Evolutionary conservation across 805 yeast genomes (phyloP), one percentile per base, ranked within the genome.

Genomic region (Hanseniaspora occidentalis): DNA sequence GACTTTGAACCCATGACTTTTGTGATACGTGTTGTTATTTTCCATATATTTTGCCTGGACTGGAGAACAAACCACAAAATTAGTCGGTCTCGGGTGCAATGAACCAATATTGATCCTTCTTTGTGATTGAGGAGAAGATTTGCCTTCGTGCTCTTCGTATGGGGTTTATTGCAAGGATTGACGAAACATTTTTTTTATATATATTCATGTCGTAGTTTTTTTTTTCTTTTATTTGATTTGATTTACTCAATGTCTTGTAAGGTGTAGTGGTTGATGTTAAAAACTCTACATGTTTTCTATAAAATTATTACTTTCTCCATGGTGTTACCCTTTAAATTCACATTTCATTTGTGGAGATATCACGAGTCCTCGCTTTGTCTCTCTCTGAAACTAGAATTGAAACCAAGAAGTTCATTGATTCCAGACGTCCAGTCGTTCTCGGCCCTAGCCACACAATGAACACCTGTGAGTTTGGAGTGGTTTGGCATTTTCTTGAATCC

Each of bases 401-500:
- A 88, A 2, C 96, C 96, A 35, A 88, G 61, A 43, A 88, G 67
- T 50, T 84, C 88, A 52, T 88, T 89, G 41, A 89, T 77, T 25
- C 94, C 95, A 43, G 72, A 73, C 2, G 88, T 86, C 97, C 97
- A 89, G 54, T 89, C 96, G 47, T 81, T 79, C 46, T 79, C 84
- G 6, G 79, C 70, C 44, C 77, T 71, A 1, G 95, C 84, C 3
- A 89, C 79, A 60, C 96, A 88, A 78, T 92, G 86, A 13, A 88
- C 77, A 1, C 95, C 95, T 11, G 69, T 63, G 17, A 60, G 57
- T 20, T 46, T 52, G 27, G 44, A 45, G 26, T 47, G 46, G 29
- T 47, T 44, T 23, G 35, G 31, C 35, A 37, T 37, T 6, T 37
- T 41, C 19, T 41, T 41, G 17, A 37, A 29, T n/a, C 37, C 26